Evolutionary conservation across 2,329 filamentous ascomycete genomes (phyloP).

Genomic region (Nothopassalora personata): DNA sequence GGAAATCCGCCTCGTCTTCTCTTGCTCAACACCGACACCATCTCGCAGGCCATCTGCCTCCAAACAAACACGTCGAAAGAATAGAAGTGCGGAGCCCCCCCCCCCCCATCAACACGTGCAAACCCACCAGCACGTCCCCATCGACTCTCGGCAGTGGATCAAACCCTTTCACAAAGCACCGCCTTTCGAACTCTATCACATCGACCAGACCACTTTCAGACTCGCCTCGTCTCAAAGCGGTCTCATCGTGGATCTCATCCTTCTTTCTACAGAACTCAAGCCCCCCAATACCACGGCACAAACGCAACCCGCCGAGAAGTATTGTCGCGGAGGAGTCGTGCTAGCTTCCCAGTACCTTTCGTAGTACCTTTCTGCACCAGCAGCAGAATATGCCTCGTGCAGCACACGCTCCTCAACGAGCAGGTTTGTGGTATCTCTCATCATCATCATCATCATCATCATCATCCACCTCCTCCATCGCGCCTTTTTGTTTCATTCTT

Average conservation of each 20-base stretch:
- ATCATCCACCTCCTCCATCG: neutral
- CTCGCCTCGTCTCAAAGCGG: neutral
- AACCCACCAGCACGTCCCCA: neutral
- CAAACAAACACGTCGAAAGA: neutral
- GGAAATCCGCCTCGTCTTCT: no score
- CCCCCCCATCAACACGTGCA: neutral
- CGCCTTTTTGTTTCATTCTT: neutral
- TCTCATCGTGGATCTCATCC: neutral
- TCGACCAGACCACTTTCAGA: neutral
- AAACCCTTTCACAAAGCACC: neutral
- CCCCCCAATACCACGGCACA: neutral
- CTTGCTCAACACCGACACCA: no score
- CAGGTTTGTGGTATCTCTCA: neutral
- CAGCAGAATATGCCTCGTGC: neutral
- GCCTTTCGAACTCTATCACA: neutral
- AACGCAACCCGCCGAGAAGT: neutral
- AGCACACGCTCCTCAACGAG: neutral
- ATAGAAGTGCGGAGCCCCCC: neutral
- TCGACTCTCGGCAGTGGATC: neutral
- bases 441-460: no score
- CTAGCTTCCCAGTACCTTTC: neutral
- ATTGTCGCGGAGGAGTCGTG: neutral
- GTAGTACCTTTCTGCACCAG: neutral
- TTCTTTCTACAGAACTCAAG: neutral
- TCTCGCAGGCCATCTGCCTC: no score